Evolutionary conservation across 2,329 filamentous ascomycete species (phyloP).

Genomic region (Fusarium hostae): DNA sequence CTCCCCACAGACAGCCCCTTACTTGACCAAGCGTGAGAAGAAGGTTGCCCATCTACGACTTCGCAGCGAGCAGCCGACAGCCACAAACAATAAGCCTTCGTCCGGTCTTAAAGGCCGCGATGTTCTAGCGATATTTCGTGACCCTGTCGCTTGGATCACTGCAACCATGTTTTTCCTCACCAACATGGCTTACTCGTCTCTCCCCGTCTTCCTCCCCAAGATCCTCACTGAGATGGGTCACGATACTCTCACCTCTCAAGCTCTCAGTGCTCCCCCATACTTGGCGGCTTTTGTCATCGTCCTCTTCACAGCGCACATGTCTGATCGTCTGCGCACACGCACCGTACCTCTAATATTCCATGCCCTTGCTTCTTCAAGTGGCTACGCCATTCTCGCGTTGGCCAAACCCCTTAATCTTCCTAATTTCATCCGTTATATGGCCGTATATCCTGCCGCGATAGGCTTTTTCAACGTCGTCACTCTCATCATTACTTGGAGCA

Average conservation of each 20-base stretch:
- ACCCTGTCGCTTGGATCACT: constrained; percentile 69
- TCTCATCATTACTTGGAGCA: constrained; percentile 85
- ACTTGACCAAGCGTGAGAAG: constrained; percentile 71
- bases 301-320: constrained; percentile 76
- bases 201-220: constrained; percentile 88
- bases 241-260: constrained; percentile 74
- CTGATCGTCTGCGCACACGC: constrained; percentile 73
- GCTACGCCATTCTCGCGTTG: constrained; percentile 71
- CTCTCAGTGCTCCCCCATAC: constrained; percentile 83
- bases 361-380: constrained; percentile 71
- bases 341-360: constrained; percentile 75
- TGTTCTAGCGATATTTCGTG: constrained; percentile 58
- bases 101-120: constrained; percentile 65
- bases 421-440: constrained; percentile 71
- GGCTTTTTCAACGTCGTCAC: constrained; percentile 90
- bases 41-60: constrained; percentile 78
- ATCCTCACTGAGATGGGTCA: constrained; percentile 83
- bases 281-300: constrained; percentile 78
- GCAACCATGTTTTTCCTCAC: constrained; percentile 87
- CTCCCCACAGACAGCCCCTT: constrained; percentile 72
- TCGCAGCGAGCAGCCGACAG: constrained; percentile 57
- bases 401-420: constrained; percentile 59
- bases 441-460: constrained; percentile 79
- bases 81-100: constrained; percentile 29
- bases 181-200: constrained; percentile 88